Evolutionary conservation across 768 basidiomycete genomes (phyloP).

Genomic region (Amanita jacksonii): DNA sequence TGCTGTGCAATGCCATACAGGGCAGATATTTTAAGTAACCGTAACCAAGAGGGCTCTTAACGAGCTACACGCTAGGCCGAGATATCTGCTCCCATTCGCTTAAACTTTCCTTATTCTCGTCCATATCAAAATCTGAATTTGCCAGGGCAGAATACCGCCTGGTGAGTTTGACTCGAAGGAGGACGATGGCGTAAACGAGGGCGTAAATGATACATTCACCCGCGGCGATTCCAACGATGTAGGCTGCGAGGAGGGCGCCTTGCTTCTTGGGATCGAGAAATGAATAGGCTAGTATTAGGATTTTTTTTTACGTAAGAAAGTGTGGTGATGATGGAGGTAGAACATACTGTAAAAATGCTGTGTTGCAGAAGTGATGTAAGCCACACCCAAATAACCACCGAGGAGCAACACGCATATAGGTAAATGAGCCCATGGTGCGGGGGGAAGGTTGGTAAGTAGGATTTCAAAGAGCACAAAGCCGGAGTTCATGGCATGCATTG

Average conservation of each 20-base stretch:
- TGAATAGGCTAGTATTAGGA: conserved; percentile 36
- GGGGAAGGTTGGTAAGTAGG: conserved; percentile 39
- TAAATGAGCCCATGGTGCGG: conserved; percentile 44
- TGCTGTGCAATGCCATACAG: no score
- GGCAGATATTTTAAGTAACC: no score
- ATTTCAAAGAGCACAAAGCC: conserved; percentile 50
- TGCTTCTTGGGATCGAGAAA: conserved; percentile 51
- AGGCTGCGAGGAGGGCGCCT: conserved; percentile 39
- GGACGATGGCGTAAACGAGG: conserved; percentile 31
- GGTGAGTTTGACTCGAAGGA: conserved; percentile 27
- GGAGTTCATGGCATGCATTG: conserved; percentile 52
- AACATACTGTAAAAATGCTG: conserved; percentile 59
- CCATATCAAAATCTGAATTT: not conserved
- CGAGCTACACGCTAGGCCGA: not conserved
- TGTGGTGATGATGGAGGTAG: conserved; percentile 1
- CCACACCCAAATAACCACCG: conserved; percentile 50
- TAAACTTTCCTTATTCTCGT: not conserved
- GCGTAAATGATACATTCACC: conserved; percentile 44
- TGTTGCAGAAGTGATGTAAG: conserved; percentile 53
- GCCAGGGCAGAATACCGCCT: not conserved
- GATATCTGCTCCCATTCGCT: conserved; percentile 3
- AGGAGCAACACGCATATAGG: conserved; percentile 39
- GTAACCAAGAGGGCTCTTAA: no score
- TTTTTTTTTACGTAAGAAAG: not conserved
- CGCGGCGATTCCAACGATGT: conserved; percentile 50